phyloP scores from a whole-genome alignment of 2,329 filamentous ascomycete genomes.

The Alternaria dauci region DNA sequence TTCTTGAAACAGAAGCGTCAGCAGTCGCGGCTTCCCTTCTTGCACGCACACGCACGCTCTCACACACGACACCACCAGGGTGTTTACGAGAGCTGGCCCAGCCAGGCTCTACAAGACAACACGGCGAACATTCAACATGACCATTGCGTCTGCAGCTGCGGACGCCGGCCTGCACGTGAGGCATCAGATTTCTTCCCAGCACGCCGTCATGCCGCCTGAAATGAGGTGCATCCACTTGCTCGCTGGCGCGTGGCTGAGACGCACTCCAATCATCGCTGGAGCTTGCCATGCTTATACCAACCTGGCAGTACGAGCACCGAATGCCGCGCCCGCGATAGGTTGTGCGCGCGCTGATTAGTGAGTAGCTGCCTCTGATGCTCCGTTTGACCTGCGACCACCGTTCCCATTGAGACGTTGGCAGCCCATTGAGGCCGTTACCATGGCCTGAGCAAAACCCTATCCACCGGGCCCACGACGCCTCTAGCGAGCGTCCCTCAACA shows the following conservation, averaged over 20 bases:
- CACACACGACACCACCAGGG: neutral
- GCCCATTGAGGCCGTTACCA: conserved; percentile 7
- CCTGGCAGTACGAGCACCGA: conserved; percentile 1
- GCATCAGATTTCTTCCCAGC: conserved; percentile 29
- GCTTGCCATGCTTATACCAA: conserved; percentile 10
- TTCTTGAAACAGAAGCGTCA: conserved; percentile 37
- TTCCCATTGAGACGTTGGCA: conserved; percentile 3
- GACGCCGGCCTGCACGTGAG: conserved; percentile 34
- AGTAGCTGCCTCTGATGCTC: neutral
- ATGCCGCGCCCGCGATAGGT: conserved; percentile 1
- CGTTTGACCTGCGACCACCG: conserved; percentile 15
- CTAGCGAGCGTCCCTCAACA: conserved; percentile 14
- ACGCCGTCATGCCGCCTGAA: conserved; percentile 27
- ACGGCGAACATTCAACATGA: conserved; percentile 8
- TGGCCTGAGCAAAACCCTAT: conserved; percentile 3
- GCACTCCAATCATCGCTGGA: conserved; percentile 23
- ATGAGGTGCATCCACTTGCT: conserved; percentile 29
- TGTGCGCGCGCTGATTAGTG: conserved; percentile 1
- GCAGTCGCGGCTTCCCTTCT: conserved; percentile 22
- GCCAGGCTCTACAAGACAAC: neutral
- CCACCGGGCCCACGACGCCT: conserved; percentile 4
- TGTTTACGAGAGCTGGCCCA: neutral
- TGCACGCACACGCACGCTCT: neutral
- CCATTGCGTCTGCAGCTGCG: conserved; percentile 19
- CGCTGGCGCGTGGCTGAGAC: conserved; percentile 34